These are phyloP conservation scores for Alternaria sp. DNA, from an alignment of 2,329 filamentous ascomycete species.

Conservation along the genomic window DNA sequence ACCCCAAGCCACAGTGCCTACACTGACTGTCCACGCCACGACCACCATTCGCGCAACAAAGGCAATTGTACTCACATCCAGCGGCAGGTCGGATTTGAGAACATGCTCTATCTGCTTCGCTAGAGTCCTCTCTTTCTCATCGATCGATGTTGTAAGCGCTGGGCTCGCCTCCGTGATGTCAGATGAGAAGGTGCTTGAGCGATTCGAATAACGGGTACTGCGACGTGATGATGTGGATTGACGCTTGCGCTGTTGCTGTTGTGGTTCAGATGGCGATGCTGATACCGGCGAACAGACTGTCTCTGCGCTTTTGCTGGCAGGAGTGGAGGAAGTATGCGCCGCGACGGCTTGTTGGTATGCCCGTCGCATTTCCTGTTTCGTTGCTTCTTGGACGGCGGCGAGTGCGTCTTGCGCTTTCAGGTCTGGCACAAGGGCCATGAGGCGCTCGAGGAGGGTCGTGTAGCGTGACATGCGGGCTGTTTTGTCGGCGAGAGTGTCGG, in stretches of 20 bases:
- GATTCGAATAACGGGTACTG: conserved; percentile 5
- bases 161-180: background rate
- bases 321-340: background rate
- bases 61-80: conserved; percentile 31
- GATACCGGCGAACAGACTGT: background rate
- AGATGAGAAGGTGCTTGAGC: conserved; percentile 2
- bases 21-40: conserved; percentile 43
- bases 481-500: conserved; percentile 33
- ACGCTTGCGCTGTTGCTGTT: conserved; percentile 5
- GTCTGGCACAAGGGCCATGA: conserved; percentile 37
- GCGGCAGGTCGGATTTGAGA: conserved; percentile 34
- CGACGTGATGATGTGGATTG: background rate
- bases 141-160: background rate
- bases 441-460: conserved; percentile 33
- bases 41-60: conserved; percentile 36
- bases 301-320: background rate
- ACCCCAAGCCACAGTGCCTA: conserved; percentile 33
- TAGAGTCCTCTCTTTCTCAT: conserved; percentile 15
- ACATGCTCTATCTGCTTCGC: conserved; percentile 32
- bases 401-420: conserved; percentile 27
- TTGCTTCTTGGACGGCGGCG: conserved; percentile 26
- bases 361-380: conserved; percentile 25
- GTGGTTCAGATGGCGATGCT: background rate
- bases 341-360: conserved; percentile 30
- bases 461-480: conserved; percentile 38